These are phyloP conservation scores for Phtheirospermum japonicum DNA, from an alignment of 257 asterid species.

Conservation along the genomic window DNA sequence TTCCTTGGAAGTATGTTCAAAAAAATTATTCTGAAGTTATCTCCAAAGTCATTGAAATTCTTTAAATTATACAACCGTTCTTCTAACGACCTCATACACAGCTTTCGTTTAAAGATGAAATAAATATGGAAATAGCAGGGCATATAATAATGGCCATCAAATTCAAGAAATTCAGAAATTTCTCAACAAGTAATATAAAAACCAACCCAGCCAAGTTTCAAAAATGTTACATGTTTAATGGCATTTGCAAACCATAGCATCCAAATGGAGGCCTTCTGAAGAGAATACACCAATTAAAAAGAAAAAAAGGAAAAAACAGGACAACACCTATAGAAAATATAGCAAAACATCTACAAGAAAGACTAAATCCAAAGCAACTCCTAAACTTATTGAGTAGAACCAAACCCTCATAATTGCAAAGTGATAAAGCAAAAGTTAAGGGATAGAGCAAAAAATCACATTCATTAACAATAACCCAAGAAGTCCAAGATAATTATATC, in stretches of 20 bases:
- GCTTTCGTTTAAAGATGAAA: neutral
- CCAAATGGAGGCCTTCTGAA: neutral
- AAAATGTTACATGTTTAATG: neutral
- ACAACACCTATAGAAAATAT: no score
- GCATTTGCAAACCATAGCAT: conserved; percentile 8
- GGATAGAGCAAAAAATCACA: no score
- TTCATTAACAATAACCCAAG: neutral
- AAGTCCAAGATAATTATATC: neutral
- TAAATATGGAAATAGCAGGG: neutral
- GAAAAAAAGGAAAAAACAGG: no score
- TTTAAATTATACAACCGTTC: neutral
- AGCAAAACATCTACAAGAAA: conserved; percentile 1
- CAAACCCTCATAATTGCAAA: no score
- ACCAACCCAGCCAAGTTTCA: neutral
- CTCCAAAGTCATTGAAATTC: neutral
- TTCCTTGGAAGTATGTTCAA: no score
- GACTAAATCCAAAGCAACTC: neutral
- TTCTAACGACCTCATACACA: neutral
- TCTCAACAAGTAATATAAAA: neutral
- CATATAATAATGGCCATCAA: neutral
- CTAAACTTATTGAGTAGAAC: no score
- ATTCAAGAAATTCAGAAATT: neutral
- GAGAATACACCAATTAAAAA: neutral
- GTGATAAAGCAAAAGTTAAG: no score
- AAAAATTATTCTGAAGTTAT: neutral